Percentiles rank a stretch among this genome's conserved stretches.
Conservation (phyloP, 176 grass and related monocot species). For the Pontederia crassipes region DNA sequence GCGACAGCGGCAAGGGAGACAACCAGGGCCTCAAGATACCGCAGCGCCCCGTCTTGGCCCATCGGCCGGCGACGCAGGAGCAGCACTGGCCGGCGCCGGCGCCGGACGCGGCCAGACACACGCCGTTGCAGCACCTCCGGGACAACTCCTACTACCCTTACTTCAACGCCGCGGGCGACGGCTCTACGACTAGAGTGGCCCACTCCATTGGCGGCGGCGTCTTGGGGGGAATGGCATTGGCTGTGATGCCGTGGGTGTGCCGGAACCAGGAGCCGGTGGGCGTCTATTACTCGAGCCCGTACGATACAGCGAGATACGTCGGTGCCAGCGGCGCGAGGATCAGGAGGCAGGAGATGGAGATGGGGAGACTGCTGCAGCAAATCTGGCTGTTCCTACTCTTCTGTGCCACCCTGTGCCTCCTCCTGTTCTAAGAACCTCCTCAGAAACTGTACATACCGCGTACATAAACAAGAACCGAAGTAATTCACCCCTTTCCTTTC, state of each 20-base stretch:
- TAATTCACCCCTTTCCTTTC: neutral
- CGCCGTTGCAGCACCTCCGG: too few relatives aligned
- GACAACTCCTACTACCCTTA: too few relatives aligned
- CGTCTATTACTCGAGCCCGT: slow-evolving; percentile 33
- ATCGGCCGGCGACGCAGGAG: neutral
- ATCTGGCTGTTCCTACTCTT: slow-evolving; percentile 3
- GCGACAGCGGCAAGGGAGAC: neutral
- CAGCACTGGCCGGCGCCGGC: neutral
- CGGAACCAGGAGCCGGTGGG: slow-evolving; percentile 27
- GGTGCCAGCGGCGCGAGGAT: slow-evolving; percentile 10
- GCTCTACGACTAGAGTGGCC: neutral
- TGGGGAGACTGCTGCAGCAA: neutral
- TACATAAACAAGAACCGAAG: neutral
- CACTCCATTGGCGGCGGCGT: slow-evolving; percentile 33
- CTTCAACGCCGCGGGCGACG: too few relatives aligned
- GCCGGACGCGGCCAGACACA: too few relatives aligned
- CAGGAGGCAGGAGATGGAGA: slow-evolving; percentile 5
- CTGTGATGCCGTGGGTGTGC: slow-evolving; percentile 42
- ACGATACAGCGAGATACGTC: neutral
- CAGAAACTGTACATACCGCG: neutral
- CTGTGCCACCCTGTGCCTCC: slow-evolving; percentile 5
- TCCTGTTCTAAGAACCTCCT: slow-evolving; percentile 3
- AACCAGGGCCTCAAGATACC: neutral
- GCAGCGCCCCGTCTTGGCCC: neutral
- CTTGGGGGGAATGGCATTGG: slow-evolving; percentile 48